These are phyloP conservation scores for Penicillium brasilianum DNA, from an alignment of 2,329 filamentous ascomycete species.

Conservation along the genomic window DNA sequence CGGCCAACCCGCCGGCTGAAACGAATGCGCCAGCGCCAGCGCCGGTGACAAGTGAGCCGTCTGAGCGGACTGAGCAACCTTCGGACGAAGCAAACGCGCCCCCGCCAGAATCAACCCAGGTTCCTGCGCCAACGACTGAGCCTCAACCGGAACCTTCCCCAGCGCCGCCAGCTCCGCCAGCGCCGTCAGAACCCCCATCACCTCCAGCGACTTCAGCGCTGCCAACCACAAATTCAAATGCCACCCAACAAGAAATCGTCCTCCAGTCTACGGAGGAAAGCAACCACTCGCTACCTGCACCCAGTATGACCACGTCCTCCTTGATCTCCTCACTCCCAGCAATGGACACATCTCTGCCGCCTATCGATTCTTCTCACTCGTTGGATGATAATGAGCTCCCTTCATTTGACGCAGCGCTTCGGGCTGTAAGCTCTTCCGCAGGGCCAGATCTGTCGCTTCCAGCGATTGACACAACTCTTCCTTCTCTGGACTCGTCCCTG, in stretches of 20 bases:
- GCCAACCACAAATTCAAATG: conserved; percentile 5
- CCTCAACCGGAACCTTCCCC: conserved; percentile 7
- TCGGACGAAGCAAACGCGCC: conserved; percentile 13
- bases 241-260: conserved; percentile 1
- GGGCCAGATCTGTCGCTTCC: conserved; percentile 29
- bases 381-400: conserved; percentile 34
- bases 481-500: conserved; percentile 35
- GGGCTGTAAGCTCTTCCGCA: conserved; percentile 28
- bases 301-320: conserved; percentile 22
- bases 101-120: conserved; percentile 20
- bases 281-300: conserved; percentile 2
- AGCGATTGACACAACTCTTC: conserved; percentile 35
- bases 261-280: background rate
- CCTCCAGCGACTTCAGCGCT: background rate
- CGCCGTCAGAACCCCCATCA: background rate
- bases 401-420: conserved; percentile 30
- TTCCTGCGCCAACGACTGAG: conserved; percentile 5
- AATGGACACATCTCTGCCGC: conserved; percentile 30
- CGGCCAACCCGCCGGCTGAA: conserved; percentile 22
- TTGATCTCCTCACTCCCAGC: conserved; percentile 33
- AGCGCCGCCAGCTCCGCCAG: conserved; percentile 1
- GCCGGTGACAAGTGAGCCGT: conserved; percentile 19
- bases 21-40: conserved; percentile 27
- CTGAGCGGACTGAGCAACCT: conserved; percentile 27
- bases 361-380: conserved; percentile 33